These are phyloP conservation scores for Neonectria hederae DNA, from an alignment of 2,329 filamentous ascomycete species.

Conservation along the genomic window DNA sequence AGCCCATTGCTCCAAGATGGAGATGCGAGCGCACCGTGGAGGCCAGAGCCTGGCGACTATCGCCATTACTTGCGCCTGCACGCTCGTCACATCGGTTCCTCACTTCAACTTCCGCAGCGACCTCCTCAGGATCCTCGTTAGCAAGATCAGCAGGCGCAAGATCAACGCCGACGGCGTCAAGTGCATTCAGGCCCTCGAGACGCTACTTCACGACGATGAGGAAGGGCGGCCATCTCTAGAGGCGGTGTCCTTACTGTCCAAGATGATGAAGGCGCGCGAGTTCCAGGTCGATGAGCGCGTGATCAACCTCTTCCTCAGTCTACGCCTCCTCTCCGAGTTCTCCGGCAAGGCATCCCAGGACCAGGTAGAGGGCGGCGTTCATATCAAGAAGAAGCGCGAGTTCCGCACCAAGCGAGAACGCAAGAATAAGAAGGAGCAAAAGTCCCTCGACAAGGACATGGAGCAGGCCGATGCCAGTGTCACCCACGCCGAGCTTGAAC, in stretches of 20 bases:
- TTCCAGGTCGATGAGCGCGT: constrained; percentile 86
- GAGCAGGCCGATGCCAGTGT: constrained; percentile 90
- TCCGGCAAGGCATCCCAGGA: constrained; percentile 84
- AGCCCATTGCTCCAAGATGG: constrained; percentile 70
- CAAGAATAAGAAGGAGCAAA: constrained; percentile 86
- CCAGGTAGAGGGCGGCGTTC: constrained; percentile 71
- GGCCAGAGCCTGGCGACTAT: constrained; percentile 71
- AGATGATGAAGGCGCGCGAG: constrained; percentile 93
- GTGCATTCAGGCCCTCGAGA: constrained; percentile 81
- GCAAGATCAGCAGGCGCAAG: constrained; percentile 78
- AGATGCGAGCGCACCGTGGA: constrained; percentile 50
- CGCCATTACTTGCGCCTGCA: constrained; percentile 87
- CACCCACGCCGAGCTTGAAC: constrained; percentile 89
- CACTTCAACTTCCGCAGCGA: constrained; percentile 98
- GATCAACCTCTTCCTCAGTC: constrained; percentile 88
- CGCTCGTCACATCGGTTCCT: constrained; percentile 80
- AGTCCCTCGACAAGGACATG: constrained; percentile 91
- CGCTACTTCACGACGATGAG: constrained; percentile 85
- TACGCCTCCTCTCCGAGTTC: constrained; percentile 90
- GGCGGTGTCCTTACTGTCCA: constrained; percentile 82
- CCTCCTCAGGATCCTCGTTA: constrained; percentile 85
- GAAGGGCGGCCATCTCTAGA: constrained; percentile 90
- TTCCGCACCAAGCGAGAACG: constrained; percentile 90
- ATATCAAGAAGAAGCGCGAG: constrained; percentile 76
- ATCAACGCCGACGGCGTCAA: constrained; percentile 80